These are phyloP conservation scores for Zea mays DNA, from an alignment of 176 grass and related monocot species.

Conservation along the genomic window DNA sequence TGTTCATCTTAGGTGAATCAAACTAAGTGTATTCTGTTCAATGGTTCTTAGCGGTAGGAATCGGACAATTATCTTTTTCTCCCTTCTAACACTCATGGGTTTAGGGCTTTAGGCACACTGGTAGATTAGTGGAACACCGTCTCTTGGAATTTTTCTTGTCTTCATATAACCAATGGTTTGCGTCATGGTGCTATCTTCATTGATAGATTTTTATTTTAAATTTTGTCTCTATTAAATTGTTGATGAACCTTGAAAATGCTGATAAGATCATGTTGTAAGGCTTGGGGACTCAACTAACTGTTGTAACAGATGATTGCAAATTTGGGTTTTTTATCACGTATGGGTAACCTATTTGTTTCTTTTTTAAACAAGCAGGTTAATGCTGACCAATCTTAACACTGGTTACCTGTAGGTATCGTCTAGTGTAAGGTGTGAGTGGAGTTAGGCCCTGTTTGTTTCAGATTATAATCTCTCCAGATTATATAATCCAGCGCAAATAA, in stretches of 20 bases:
- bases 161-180: not conserved
- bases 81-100: not conserved
- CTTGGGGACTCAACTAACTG: not conserved
- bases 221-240: not conserved
- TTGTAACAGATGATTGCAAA: slow-evolving; percentile 1
- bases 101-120: not conserved
- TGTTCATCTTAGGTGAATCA: not conserved
- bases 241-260: slow-evolving; percentile 3
- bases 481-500: too few relatives aligned
- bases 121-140: slow-evolving; percentile 9
- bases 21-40: not conserved
- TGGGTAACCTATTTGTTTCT: not conserved
- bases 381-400: not conserved
- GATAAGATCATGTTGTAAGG: not conserved
- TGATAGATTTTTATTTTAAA: not conserved
- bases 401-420: not conserved
- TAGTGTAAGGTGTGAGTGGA: not conserved
- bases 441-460: too few relatives aligned
- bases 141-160: not conserved
- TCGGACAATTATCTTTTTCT: not conserved
- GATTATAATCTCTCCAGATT: too few relatives aligned
- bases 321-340: not conserved
- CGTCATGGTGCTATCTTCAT: not conserved
- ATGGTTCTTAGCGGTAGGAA: slow-evolving; percentile 21
- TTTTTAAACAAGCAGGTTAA: not conserved